These are phyloP conservation scores for Talaromyces amestolkiae DNA, from an alignment of 2,329 filamentous ascomycete species.

Conservation along the genomic window DNA sequence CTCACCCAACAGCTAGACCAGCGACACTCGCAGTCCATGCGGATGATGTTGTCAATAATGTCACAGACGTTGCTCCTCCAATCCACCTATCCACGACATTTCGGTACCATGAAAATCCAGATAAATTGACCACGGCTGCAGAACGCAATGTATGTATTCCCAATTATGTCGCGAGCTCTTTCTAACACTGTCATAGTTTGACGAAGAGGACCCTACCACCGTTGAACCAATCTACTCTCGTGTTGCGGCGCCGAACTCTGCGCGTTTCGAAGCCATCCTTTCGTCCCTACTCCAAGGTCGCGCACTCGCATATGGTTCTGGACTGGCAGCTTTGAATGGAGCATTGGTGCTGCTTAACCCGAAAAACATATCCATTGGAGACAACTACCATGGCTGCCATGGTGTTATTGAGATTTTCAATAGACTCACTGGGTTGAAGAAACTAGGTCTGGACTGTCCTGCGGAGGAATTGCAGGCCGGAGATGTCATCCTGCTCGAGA, in stretches of 20 bases:
- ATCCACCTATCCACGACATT: conserved; percentile 83
- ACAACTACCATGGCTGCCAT: conserved; percentile 91
- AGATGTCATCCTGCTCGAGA: conserved; percentile 88
- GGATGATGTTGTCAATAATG: conserved; percentile 52
- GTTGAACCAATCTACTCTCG: conserved; percentile 76
- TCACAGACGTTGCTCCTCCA: conserved; percentile 72
- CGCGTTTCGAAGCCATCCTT: conserved; percentile 81
- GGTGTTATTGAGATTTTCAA: conserved; percentile 72
- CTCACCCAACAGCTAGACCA: conserved; percentile 8
- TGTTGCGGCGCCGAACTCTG: conserved; percentile 71
- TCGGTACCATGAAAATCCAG: conserved; percentile 67
- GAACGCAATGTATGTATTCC: conserved; percentile 52
- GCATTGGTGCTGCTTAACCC: conserved; percentile 82
- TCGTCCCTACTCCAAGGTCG: conserved; percentile 63
- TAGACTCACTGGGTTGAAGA: conserved; percentile 71
- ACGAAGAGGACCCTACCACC: neutral
- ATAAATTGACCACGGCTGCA: conserved; percentile 50
- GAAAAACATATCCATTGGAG: conserved; percentile 74
- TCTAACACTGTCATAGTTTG: conserved; percentile 8
- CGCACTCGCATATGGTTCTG: conserved; percentile 77
- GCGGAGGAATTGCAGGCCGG: conserved; percentile 66
- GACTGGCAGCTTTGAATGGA: conserved; percentile 84
- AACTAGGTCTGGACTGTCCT: conserved; percentile 68
- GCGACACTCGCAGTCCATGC: conserved; percentile 21
- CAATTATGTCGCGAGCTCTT: neutral